Base-by-base conservation (phyloP, 768 basidiomycete genomes). In the Hirschioporus abietinus region DNA sequence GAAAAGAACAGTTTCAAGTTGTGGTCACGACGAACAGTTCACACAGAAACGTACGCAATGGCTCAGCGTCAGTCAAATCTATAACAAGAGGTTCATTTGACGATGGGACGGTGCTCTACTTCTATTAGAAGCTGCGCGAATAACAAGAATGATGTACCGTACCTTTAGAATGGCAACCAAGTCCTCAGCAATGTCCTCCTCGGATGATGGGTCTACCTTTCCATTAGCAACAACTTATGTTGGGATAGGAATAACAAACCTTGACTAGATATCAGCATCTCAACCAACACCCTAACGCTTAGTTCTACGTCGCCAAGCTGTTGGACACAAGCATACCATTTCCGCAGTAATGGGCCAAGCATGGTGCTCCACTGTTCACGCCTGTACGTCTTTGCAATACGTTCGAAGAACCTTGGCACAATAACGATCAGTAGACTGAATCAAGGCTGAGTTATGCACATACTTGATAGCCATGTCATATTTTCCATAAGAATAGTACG, bases 381-480 rank as follows among this genome's bases (percentile, higher is more conserved):
- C n/a, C 91, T 86, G 73, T 97, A 98, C 0, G 89, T 91, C 74
- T 87, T 90, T 0, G 91, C 89, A 67, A 98, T 96, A 17, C 95
- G 88, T 73, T 96, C 96, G 75, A 95, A 94, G 78, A 96, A 99
- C 61, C 93, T 96, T 69, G 18, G 7, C 52, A 26, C 25, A 23
- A 35, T 9, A 26, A 27, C 30, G 15, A 34, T 58, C 3, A 24
- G 60, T 6, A 61, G 24, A 17, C 58, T 23, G 35, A 8, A 27
- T 15, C 20, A 23, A 23, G 10, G 15, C 15, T 23, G 64, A 23
- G 42, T 7, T 25, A 65, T 23, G 63, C 10, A 76, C 83, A 60
- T 66, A 95, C 93, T 90, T 86, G 73, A 96, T 85, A 12, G 95
- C 95, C 83, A 94, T 85, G 65, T 95, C 93, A 71, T 89, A 90